Evolutionary conservation across 352 stramenopile species (phyloP).

Genomic region (Blastocystis sp.): DNA sequence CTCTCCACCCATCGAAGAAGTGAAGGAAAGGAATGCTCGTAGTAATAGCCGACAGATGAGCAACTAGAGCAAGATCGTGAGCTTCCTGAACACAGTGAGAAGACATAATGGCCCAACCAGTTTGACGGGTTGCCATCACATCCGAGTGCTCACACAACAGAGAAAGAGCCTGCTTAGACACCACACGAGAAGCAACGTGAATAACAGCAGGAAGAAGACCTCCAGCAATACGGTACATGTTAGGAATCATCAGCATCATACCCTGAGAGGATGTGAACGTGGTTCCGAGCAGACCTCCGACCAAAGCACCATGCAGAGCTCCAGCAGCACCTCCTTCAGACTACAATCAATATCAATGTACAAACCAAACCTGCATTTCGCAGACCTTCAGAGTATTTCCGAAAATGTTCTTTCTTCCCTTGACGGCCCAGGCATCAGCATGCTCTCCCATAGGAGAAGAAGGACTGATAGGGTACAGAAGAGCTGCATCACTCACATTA

Average conservation of each 20-base stretch:
- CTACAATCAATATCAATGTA: background rate
- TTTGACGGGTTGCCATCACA: conserved; percentile 80
- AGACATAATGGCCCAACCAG: conserved; percentile 77
- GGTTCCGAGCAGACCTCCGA: conserved; percentile 73
- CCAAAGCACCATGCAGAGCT: conserved; percentile 75
- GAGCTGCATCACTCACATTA: conserved; percentile 39
- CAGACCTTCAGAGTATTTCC: conserved; percentile 73
- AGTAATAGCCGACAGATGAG: conserved; percentile 75
- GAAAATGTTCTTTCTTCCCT: conserved; percentile 74
- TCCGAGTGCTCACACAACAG: conserved; percentile 83
- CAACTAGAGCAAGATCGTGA: conserved; percentile 78
- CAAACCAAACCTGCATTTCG: conserved; percentile 73
- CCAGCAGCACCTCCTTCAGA: conserved; percentile 72
- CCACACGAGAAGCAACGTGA: conserved; percentile 80
- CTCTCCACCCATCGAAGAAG: conserved; percentile 79
- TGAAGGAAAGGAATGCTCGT: conserved; percentile 77
- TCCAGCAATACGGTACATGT: conserved; percentile 74
- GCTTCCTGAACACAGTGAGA: conserved; percentile 76
- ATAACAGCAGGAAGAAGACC: conserved; percentile 74
- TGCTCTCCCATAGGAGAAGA: conserved; percentile 74
- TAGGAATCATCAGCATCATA: conserved; percentile 78
- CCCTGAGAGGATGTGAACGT: conserved; percentile 77
- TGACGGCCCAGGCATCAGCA: conserved; percentile 73
- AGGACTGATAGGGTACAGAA: conserved; percentile 74
- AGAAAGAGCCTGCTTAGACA: conserved; percentile 73